Base-by-base conservation (phyloP, 1,284 basidiomycete genomes). In the Violaceomyces palustris region DNA sequence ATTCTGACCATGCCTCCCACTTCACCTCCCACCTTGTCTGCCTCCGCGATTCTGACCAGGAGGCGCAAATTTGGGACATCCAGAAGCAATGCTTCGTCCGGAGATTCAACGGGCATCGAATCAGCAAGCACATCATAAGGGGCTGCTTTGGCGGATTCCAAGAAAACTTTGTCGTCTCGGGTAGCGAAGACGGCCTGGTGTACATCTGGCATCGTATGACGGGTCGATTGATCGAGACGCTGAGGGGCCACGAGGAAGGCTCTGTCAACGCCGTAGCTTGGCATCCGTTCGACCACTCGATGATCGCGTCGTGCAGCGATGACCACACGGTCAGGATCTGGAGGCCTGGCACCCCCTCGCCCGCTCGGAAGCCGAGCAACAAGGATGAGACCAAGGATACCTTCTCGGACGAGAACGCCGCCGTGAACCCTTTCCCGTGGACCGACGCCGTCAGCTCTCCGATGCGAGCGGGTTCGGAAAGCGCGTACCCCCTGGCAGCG, bases 261-360 rank as follows among this genome's bases (percentile, higher is more conserved):
- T 86, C 85, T 47, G 92, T 99, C 50, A 99, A 97, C 74, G 85
- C 86, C 15, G 91, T 98, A 9, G 87, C 90, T 12, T 98, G 94
- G 94, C 93, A 96, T 74, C 90, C 89, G 1, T 67, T 72, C 19
- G 79, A 78, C 50, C 83, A 87, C 53, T 80, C 84, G 61, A 87
- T 97, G 81, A 93, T 98, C 75, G 93, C 93, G 22, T 74, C 71
- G 22, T 72, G 69, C 23, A 62, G 70, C 12, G 76, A 72, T 35
- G 69, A 73, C 31, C 44, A 52, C 15, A 66, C 64, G 0, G 61
- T 69, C 9, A 49, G 66, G 5, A 58, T 67, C 37, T 72, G 69
- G 69, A 41, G 53, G 9, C 61, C 67, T 3, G 56, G 56, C 11
- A n/a, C n/a, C n/a, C n/a, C n/a, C n/a, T n/a, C 40, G 45, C 50